Evolutionary conservation across 805 yeast species (phyloP).

Genomic region (Lipomyces oligophaga): DNA sequence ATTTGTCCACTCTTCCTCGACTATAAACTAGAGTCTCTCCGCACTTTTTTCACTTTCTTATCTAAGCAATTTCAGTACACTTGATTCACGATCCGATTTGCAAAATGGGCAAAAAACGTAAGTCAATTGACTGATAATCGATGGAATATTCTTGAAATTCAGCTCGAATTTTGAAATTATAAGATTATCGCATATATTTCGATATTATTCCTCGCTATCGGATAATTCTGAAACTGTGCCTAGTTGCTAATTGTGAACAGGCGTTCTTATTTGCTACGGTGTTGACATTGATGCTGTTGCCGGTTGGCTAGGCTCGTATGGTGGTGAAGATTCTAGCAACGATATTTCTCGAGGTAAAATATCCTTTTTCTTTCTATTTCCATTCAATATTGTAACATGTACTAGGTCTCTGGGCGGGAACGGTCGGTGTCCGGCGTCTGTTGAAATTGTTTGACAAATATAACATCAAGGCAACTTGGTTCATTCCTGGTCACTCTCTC

Average conservation of each 20-base stretch:
- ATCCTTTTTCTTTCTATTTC: too few species aligned
- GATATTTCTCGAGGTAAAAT: conserved; percentile 39
- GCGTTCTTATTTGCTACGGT: conserved; percentile 40
- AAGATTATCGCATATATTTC: too few species aligned
- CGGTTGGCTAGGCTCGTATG: conserved; percentile 42
- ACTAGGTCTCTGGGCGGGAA: conserved; percentile 39
- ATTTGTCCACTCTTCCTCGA: too few species aligned
- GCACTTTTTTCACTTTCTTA: background rate
- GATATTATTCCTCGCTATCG: too few species aligned
- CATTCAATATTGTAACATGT: too few species aligned
- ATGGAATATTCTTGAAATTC: too few species aligned
- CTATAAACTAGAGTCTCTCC: background rate
- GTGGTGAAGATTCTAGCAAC: conserved; percentile 40
- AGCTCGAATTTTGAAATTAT: too few species aligned
- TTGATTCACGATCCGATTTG: background rate
- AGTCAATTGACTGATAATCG: too few species aligned
- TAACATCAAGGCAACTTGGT: conserved; percentile 41
- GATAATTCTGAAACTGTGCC: too few species aligned
- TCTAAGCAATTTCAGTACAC: background rate
- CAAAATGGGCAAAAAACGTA: conserved; percentile 30
- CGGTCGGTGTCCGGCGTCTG: conserved; percentile 40
- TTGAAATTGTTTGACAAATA: conserved; percentile 39
- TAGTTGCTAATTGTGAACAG: conserved; percentile 20
- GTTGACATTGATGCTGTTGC: conserved; percentile 42
- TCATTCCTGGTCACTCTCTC: conserved; percentile 42